Evolutionary conservation across 2,329 filamentous ascomycete species (phyloP).

Genomic region (Xylaria sp.): DNA sequence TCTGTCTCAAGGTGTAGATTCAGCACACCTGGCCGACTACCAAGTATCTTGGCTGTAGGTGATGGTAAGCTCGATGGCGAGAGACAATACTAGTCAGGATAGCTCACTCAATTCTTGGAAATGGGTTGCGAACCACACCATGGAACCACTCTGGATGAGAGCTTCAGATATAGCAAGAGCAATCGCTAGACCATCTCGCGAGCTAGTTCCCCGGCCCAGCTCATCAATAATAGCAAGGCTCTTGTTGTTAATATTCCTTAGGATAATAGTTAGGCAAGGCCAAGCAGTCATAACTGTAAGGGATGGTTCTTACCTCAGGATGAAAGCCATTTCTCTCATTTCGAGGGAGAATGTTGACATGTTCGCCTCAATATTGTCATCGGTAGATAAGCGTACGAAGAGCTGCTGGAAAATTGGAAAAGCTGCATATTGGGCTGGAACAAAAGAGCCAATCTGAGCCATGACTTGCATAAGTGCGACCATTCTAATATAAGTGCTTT

Average conservation of each 20-base stretch:
- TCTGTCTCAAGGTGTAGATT: conserved; percentile 85
- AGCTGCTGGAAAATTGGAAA: conserved; percentile 85
- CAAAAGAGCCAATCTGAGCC: conserved; percentile 92
- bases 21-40: conserved; percentile 79
- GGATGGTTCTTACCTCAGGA: conserved; percentile 66
- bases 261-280: conserved; percentile 25
- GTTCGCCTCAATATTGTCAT: conserved; percentile 90
- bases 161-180: conserved; percentile 91
- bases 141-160: conserved; percentile 79
- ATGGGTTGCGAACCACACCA: conserved; percentile 95
- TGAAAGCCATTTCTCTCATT: conserved; percentile 96
- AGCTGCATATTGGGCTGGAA: conserved; percentile 85
- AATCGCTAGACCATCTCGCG: conserved; percentile 87
- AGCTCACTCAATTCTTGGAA: conserved; percentile 77
- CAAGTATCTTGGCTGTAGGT: conserved; percentile 72
- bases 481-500: conserved; percentile 92
- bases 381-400: conserved; percentile 87
- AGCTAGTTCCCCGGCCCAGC: conserved; percentile 89
- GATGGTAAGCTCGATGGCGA: conserved; percentile 25
- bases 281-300: background rate
- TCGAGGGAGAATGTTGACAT: conserved; percentile 93
- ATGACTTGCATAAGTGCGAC: conserved; percentile 88
- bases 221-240: conserved; percentile 91
- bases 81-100: background rate
- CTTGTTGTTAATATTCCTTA: conserved; percentile 76